Evolutionary conservation across 306 rosid species (phyloP).

Genomic region (Cyclanthera cordifolia): DNA sequence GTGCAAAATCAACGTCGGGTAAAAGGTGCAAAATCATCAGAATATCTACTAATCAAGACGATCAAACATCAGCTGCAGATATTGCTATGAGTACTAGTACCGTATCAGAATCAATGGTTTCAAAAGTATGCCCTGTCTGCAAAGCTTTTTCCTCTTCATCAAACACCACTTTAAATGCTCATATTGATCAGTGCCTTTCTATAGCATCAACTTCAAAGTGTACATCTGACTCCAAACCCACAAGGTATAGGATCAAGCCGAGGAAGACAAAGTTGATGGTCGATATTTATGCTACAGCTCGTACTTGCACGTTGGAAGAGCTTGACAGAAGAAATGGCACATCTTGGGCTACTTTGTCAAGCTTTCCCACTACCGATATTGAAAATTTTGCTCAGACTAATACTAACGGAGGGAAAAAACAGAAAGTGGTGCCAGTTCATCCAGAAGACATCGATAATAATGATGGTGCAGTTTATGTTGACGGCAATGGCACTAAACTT

Average conservation of each 20-base stretch:
- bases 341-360: slow-evolving; percentile 35
- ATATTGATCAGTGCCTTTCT: slow-evolving; percentile 54
- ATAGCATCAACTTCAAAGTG: slow-evolving; percentile 41
- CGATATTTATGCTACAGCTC: slow-evolving; percentile 39
- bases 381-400: slow-evolving; percentile 25
- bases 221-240: slow-evolving; percentile 26
- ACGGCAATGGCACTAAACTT: slow-evolving; percentile 41
- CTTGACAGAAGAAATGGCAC: slow-evolving; percentile 48
- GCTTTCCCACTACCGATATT: slow-evolving; percentile 22
- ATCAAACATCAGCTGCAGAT: slow-evolving; percentile 31
- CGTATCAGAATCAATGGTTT: slow-evolving; percentile 37
- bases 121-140: slow-evolving; percentile 55
- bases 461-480: slow-evolving; percentile 34
- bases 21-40: slow-evolving; percentile 41
- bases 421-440: slow-evolving; percentile 16
- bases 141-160: slow-evolving; percentile 47
- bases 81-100: slow-evolving; percentile 28
- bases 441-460: slow-evolving; percentile 26
- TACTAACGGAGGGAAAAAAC: slow-evolving; percentile 26
- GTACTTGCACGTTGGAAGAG: slow-evolving; percentile 43
- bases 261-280: slow-evolving; percentile 45
- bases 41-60: slow-evolving; percentile 22
- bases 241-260: slow-evolving; percentile 38
- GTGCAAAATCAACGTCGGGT: slow-evolving; percentile 14
- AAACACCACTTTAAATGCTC: slow-evolving; percentile 55